Conservation (phyloP, 2,329 filamentous ascomycete species). For the Claviceps sp. region DNA sequence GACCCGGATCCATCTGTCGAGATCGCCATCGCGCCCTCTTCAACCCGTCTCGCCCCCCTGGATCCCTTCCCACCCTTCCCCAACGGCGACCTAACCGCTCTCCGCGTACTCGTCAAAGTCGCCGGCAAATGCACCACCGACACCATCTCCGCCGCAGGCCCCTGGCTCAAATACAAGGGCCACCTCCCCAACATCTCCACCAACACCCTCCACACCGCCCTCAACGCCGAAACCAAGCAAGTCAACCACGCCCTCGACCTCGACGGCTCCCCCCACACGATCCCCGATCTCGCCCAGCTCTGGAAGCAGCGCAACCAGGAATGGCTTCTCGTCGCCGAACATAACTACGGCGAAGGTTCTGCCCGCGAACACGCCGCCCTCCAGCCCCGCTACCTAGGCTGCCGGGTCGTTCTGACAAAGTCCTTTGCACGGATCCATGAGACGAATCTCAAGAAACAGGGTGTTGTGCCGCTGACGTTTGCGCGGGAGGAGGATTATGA, state of each 20-base stretch:
- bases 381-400: conserved; percentile 82
- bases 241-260: conserved; percentile 87
- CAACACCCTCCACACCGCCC: conserved; percentile 91
- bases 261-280: conserved; percentile 59
- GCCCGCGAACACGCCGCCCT: conserved; percentile 82
- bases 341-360: conserved; percentile 91
- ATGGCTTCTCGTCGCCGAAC: conserved; percentile 93
- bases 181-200: conserved; percentile 95
- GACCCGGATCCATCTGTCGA: conserved; percentile 55
- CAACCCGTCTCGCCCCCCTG: conserved; percentile 76
- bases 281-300: conserved; percentile 72
- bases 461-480: conserved; percentile 88
- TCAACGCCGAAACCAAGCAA: conserved; percentile 84
- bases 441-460: conserved; percentile 95
- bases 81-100: conserved; percentile 53
- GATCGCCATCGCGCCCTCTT: conserved; percentile 75
- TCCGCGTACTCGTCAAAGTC: conserved; percentile 89
- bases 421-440: conserved; percentile 88
- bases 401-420: conserved; percentile 71
- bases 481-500: conserved; percentile 82
- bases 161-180: conserved; percentile 98
- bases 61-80: conserved; percentile 87
- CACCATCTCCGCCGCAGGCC: conserved; percentile 92
- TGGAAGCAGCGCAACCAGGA: conserved; percentile 66
- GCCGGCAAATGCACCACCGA: conserved; percentile 97